Conservation (phyloP, 208 protist species). For the Leishmania amazonensis region DNA sequence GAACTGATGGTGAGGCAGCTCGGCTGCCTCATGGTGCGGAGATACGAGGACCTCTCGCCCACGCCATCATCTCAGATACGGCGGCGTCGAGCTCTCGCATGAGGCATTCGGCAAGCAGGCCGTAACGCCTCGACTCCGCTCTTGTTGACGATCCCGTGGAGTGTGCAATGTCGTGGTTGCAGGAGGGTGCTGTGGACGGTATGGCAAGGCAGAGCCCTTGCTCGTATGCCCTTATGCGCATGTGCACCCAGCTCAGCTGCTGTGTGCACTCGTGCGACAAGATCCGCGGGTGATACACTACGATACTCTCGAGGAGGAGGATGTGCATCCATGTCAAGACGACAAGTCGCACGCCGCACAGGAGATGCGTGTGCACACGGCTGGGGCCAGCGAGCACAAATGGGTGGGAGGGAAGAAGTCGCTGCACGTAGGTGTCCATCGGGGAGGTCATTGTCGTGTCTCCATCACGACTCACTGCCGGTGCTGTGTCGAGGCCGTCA, state of each 20-base stretch:
- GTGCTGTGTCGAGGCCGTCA: not conserved
- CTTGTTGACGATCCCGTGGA: not conserved
- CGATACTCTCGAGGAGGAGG: conserved; percentile 5
- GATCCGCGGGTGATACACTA: conserved; percentile 7
- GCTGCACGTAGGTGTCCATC: conserved; percentile 4
- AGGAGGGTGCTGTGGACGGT: not conserved
- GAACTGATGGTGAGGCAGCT: not conserved
- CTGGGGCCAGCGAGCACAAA: not conserved
- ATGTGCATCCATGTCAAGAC: conserved; percentile 22
- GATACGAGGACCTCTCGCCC: not conserved
- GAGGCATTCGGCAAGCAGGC: conserved; percentile 6
- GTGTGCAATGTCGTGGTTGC: not conserved
- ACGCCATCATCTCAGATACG: conserved; percentile 1
- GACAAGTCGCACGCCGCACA: conserved; percentile 4
- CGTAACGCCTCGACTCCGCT: not conserved
- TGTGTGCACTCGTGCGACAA: not conserved
- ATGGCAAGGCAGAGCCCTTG: not conserved
- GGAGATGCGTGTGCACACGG: not conserved
- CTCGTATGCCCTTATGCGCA: not conserved
- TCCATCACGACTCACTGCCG: not conserved
- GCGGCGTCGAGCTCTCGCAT: conserved; percentile 5
- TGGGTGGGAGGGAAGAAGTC: not conserved
- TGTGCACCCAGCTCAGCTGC: not conserved
- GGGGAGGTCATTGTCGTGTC: not conserved
- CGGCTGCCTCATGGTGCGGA: not conserved